A percentile compares a stretch with the other conserved stretches of the same genome.
Evolutionary conservation across 495 filamentous ascomycete genomes (phyloP).

Genomic region (Penicillium cosmopolitanum): DNA sequence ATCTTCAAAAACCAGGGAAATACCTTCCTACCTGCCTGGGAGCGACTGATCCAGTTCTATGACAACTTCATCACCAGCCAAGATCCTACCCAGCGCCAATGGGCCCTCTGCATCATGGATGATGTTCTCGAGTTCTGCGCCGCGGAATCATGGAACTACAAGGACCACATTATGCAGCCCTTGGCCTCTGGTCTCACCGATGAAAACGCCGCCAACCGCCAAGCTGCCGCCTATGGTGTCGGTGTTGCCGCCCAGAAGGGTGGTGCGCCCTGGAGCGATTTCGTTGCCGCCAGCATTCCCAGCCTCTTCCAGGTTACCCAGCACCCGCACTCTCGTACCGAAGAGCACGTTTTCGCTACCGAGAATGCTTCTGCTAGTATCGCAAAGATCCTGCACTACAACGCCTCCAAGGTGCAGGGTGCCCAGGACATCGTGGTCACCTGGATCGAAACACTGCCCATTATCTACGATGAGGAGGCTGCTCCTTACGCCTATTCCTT

Average conservation of each 20-base stretch:
- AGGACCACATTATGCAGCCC: constrained; percentile 81
- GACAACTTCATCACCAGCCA: constrained; percentile 78
- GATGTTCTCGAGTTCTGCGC: constrained; percentile 98
- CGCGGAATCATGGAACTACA: constrained; percentile 78
- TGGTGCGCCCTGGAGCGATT: constrained; percentile 79
- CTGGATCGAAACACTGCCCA: constrained; percentile 90
- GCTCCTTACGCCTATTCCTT: constrained; percentile 96
- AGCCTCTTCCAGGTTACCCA: constrained; percentile 82
- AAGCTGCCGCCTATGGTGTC: constrained; percentile 95
- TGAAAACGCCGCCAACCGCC: constrained; percentile 84
- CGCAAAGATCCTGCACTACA: constrained; percentile 93
- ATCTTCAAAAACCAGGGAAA: constrained; percentile 95
- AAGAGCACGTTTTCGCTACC: constrained; percentile 95
- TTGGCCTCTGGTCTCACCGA: constrained; percentile 83
- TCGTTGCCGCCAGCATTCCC: constrained; percentile 76
- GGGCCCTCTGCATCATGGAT: constrained; percentile 98
- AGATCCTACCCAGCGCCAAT: constrained; percentile 94
- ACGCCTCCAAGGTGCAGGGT: constrained; percentile 71
- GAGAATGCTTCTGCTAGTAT: constrained; percentile 98
- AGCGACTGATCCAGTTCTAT: constrained; percentile 81
- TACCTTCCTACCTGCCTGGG: constrained; percentile 84
- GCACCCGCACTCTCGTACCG: constrained; percentile 76
- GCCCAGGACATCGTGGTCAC: constrained; percentile 70
- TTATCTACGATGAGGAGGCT: constrained; percentile 95
- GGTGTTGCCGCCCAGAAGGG: constrained; percentile 95